Conservation (phyloP, 495 filamentous ascomycete genomes). For the Penicillium salamii region DNA sequence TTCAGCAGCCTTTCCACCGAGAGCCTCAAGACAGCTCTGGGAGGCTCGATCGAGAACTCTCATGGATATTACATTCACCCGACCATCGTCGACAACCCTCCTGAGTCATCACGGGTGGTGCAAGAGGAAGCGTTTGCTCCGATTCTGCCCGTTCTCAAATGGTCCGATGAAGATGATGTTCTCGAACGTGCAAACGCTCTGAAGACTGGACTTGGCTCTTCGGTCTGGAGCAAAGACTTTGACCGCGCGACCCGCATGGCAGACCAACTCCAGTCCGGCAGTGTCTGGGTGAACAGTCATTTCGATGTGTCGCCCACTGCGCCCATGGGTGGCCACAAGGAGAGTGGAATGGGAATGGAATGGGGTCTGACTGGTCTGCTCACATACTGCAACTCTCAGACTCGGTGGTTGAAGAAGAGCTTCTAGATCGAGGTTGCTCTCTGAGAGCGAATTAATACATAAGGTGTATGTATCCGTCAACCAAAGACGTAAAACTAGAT, state of each 20-base stretch:
- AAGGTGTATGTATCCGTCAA: too few relatives aligned
- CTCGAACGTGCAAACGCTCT: slow-evolving; percentile 53
- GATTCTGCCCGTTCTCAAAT: slow-evolving; percentile 55
- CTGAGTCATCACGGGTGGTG: slow-evolving; percentile 48
- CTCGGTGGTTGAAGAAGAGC: slow-evolving; percentile 15
- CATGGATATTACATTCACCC: slow-evolving; percentile 54
- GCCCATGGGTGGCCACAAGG: slow-evolving; percentile 63
- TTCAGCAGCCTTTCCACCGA: slow-evolving; percentile 46
- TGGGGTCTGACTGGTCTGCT: slow-evolving; percentile 57
- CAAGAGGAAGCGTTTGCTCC: slow-evolving; percentile 51
- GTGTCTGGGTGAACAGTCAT: slow-evolving; percentile 55
- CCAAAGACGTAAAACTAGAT: too few relatives aligned
- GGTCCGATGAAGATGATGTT: slow-evolving; percentile 57
- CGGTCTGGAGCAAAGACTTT: slow-evolving; percentile 54
- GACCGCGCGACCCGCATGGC: slow-evolving; percentile 49
- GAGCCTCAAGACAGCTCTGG: slow-evolving; percentile 38
- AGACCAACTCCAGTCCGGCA: slow-evolving; percentile 49
- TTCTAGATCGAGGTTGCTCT: not conserved
- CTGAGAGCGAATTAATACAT: too few relatives aligned
- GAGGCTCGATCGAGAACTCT: slow-evolving; percentile 29
- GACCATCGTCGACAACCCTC: slow-evolving; percentile 59
- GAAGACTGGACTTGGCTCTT: slow-evolving; percentile 56
- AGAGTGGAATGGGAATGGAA: slow-evolving; percentile 64
- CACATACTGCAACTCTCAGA: slow-evolving; percentile 58
- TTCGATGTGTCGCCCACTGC: slow-evolving; percentile 50